Base-by-base conservation (phyloP, 2,329 filamentous ascomycete genomes). In the Cercospora beticola region DNA sequence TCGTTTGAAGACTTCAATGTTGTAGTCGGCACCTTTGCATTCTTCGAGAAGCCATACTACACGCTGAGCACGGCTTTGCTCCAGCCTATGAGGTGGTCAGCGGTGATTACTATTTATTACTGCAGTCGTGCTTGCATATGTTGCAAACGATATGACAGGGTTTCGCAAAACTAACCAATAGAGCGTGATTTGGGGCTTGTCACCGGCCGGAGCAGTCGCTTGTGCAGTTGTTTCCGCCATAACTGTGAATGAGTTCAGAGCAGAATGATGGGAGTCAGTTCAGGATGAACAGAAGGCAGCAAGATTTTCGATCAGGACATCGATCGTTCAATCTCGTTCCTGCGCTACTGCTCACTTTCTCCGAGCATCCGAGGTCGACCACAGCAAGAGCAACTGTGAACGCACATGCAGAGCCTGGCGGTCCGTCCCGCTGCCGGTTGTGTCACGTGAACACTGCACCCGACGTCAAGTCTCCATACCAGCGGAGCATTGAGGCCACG, bases 31-130 rank as follows among this genome's bases (percentile, higher is more conserved):
- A 36, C 66, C 73, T 54, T 90, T 86, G 70, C 95, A 88, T 79
- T 94, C 92, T 78, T 95, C 92, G 54, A 97, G 86, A 6, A 97
- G 88, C 92, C 92, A 97, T 56, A 95, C 83, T 68, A 94, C 90
- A 70, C 92, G 89, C 79, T 96, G 92, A 12, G 92, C 88, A 73
- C 93, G 91, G 66, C 93, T 96, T 74, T 90, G 84, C 74, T 94
- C 87, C 69, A 97, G 90, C 93, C 93, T 96, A 73, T 16, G 7
- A 30, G 23, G n/a, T 56, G 16, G 57, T 70, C 33, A 65, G 52
- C 14, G 10, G 30, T 21, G 12, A n/a, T 56, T 26, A 28, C 16
- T 16, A 30, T 56, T 23, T 12, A 56, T 23, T 12, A 56, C 12
- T 16, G 10, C 49, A 28, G 49, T 23, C 23, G 49, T 56, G 21